Conservation (phyloP, 2,329 filamentous ascomycete genomes). For the Aureobasidium sp. region DNA sequence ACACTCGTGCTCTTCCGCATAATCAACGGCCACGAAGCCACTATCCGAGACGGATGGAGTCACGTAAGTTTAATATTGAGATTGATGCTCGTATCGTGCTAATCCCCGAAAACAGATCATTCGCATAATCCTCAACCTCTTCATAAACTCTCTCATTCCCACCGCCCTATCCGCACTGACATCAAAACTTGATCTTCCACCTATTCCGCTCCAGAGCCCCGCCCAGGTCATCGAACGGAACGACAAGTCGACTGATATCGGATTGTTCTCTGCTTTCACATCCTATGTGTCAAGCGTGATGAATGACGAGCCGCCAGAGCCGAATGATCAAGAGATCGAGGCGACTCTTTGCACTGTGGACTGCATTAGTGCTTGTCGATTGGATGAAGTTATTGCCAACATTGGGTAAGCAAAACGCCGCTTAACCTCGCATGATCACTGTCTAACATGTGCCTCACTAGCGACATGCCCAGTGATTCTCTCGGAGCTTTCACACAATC, state of each 20-base stretch:
- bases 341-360: constrained; percentile 92
- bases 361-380: constrained; percentile 81
- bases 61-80: constrained; percentile 46
- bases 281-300: constrained; percentile 98
- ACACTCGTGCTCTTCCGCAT: constrained; percentile 94
- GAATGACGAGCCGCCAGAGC: constrained; percentile 93
- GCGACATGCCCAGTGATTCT: constrained; percentile 51
- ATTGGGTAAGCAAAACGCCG: constrained; percentile 53
- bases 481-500: constrained; percentile 59
- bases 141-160: constrained; percentile 87
- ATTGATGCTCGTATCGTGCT: constrained; percentile 84
- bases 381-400: constrained; percentile 74
- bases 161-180: constrained; percentile 62
- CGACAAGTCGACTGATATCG: constrained; percentile 65
- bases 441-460: constrained; percentile 25
- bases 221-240: constrained; percentile 89
- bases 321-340: constrained; percentile 92
- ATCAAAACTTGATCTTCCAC: constrained; percentile 59
- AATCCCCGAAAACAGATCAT: constrained; percentile 74
- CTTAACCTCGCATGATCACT: neutral
- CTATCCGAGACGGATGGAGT: constrained; percentile 70
- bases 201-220: constrained; percentile 83
- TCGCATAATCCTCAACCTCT: constrained; percentile 89
- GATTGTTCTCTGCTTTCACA: constrained; percentile 87
- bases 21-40: constrained; percentile 71